A percentile compares a stretch with the other conserved stretches of the same genome.
phyloP scores from a whole-genome alignment of 805 yeast genomes.

The Candida pini region DNA sequence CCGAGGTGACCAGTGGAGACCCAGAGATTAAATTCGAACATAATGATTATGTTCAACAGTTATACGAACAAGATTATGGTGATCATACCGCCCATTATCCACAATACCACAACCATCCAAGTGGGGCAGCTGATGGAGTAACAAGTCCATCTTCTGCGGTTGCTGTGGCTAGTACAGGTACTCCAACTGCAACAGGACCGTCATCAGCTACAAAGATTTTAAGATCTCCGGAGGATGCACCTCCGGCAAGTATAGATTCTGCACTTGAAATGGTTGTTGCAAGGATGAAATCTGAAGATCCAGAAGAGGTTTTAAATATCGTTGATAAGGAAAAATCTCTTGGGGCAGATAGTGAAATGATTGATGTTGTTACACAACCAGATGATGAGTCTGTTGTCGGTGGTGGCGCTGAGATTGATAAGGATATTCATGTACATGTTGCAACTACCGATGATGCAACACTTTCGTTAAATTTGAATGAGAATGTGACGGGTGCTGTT shows the following conservation, averaged over 20 bases:
- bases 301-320: no score
- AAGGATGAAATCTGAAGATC: no score
- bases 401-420: conserved; percentile 5
- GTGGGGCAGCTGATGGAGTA: conserved; percentile 1
- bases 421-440: conserved; percentile 10
- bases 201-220: background rate
- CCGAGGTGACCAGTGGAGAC: background rate
- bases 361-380: background rate
- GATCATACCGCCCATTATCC: conserved; percentile 22
- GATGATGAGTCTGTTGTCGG: conserved; percentile 1
- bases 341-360: background rate
- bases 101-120: conserved; percentile 20
- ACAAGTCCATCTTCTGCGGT: background rate
- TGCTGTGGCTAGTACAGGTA: background rate
- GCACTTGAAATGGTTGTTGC: no score
- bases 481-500: conserved; percentile 26
- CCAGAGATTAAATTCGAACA: conserved; percentile 4
- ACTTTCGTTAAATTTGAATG: conserved; percentile 24
- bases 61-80: conserved; percentile 28
- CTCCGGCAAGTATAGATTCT: no score
- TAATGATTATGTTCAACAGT: conserved; percentile 26
- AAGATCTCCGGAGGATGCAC: conserved; percentile 2
- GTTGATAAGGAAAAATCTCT: background rate
- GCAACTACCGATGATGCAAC: conserved; percentile 28
- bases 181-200: background rate